These are phyloP conservation scores for Paxillus rubicundulus DNA, from an alignment of 768 basidiomycete genomes.

Conservation along the genomic window DNA sequence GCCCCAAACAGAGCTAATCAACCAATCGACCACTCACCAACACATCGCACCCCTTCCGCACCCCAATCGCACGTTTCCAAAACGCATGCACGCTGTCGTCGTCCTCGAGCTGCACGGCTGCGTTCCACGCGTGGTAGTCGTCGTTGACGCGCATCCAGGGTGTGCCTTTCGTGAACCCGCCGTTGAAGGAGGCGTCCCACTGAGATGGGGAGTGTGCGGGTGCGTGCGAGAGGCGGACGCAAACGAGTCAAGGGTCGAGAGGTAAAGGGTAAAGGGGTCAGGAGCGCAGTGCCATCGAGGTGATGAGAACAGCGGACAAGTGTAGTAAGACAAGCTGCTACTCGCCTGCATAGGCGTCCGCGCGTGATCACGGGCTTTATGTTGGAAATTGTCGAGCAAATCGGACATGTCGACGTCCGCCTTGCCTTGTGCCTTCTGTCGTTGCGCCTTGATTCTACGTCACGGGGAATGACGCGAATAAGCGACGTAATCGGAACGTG, in stretches of 20 bases:
- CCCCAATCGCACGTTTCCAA: conserved; percentile 53
- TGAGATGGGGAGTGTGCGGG: conserved; percentile 18
- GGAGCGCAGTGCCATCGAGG: not conserved
- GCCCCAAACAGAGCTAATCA: too few relatives aligned
- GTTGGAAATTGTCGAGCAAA: conserved; percentile 52
- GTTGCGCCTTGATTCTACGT: conserved; percentile 39
- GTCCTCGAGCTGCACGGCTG: conserved; percentile 44
- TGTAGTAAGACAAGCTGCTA: not conserved
- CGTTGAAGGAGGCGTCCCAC: conserved; percentile 57
- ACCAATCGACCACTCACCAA: conserved; percentile 39
- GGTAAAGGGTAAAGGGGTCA: not conserved
- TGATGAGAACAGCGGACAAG: not conserved
- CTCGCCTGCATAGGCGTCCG: conserved; percentile 66
- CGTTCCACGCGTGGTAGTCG: conserved; percentile 63
- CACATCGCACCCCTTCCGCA: conserved; percentile 54
- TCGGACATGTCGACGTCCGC: conserved; percentile 60
- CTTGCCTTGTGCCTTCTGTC: conserved; percentile 29
- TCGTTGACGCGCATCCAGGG: conserved; percentile 80
- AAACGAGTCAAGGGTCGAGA: too few relatives aligned
- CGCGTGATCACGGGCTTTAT: conserved; percentile 69
- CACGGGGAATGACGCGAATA: not conserved
- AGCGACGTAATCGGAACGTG: too few relatives aligned
- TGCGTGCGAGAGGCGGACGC: not conserved
- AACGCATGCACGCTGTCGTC: conserved; percentile 55
- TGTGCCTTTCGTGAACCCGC: conserved; percentile 60